phyloP scores from a whole-genome alignment of 75 land plant genomes.

The Cunninghamia lanceolata region DNA sequence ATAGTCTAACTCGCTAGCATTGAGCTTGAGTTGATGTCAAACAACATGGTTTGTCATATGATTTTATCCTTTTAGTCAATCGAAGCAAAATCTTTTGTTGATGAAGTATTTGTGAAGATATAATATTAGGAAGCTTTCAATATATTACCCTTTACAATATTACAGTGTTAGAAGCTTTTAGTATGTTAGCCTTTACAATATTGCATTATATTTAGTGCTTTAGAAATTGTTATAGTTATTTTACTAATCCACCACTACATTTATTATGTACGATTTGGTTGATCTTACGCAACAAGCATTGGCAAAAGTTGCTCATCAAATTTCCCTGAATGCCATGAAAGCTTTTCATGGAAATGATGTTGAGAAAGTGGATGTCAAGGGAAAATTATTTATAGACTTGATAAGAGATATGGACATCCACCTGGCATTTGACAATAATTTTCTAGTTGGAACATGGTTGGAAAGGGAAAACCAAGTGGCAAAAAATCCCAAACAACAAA shows the following conservation, averaged over 20 bases:
- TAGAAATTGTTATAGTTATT: not conserved
- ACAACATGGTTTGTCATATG: not conserved
- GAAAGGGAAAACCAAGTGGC: slow-evolving; percentile 68
- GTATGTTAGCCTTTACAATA: not conserved
- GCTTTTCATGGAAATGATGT: slow-evolving; percentile 38
- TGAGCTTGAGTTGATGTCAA: no score
- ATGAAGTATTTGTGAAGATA: not conserved
- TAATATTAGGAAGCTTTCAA: not conserved
- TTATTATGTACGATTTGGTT: slow-evolving; percentile 68
- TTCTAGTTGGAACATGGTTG: slow-evolving; percentile 78
- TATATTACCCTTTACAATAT: not conserved
- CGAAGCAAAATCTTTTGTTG: not conserved
- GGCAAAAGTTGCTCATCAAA: slow-evolving; percentile 64
- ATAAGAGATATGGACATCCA: slow-evolving; percentile 59
- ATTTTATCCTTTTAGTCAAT: not conserved
- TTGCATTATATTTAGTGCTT: not conserved
- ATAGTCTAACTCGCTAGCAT: no score
- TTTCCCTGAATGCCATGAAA: slow-evolving; percentile 41
- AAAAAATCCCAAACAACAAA: slow-evolving; percentile 39
- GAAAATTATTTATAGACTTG: slow-evolving; percentile 45
- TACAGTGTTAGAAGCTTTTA: not conserved
- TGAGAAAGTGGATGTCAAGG: slow-evolving; percentile 15
- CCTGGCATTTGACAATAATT: slow-evolving; percentile 60
- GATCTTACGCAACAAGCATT: slow-evolving; percentile 79
- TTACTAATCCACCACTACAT: not conserved